phyloP scores from a whole-genome alignment of 106 monocot species.

The Dendrobium huoshanense region DNA sequence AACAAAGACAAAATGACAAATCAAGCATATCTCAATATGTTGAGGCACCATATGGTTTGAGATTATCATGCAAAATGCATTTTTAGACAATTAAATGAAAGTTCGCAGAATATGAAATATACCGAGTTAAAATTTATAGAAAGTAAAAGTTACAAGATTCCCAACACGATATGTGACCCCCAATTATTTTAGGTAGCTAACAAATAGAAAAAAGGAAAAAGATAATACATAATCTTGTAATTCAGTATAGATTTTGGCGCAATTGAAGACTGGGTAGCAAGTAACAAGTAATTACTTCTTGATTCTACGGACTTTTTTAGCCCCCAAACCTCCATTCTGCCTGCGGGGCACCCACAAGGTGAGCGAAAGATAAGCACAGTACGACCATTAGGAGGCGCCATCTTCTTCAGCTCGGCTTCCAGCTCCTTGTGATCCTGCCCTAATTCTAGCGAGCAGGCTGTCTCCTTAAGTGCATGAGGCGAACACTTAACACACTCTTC shows the following conservation, averaged over 20 bases:
- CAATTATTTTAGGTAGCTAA: not conserved
- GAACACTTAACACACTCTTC: constrained; percentile 68
- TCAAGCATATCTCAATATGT: not conserved
- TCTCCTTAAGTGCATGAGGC: constrained; percentile 26
- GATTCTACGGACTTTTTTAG: constrained; percentile 53
- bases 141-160: not conserved
- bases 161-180: not conserved
- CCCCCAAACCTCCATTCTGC: constrained; percentile 97
- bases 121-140: not conserved
- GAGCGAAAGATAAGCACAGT: constrained; percentile 79
- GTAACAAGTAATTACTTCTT: constrained; percentile 50
- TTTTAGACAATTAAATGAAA: not conserved
- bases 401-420: constrained; percentile 91
- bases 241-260: not conserved
- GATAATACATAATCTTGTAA: not conserved
- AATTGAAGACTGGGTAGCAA: not conserved
- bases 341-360: constrained; percentile 73
- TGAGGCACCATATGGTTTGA: not conserved
- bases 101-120: not conserved
- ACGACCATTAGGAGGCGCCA: constrained; percentile 86
- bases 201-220: not conserved
- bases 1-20: not conserved
- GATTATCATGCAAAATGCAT: not conserved
- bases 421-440: constrained; percentile 74
- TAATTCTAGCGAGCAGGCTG: constrained; percentile 32